A percentile compares a stretch with the other conserved stretches of the same genome.
Conservation (phyloP, 345 rosid species). For the Litchi chinensis region DNA sequence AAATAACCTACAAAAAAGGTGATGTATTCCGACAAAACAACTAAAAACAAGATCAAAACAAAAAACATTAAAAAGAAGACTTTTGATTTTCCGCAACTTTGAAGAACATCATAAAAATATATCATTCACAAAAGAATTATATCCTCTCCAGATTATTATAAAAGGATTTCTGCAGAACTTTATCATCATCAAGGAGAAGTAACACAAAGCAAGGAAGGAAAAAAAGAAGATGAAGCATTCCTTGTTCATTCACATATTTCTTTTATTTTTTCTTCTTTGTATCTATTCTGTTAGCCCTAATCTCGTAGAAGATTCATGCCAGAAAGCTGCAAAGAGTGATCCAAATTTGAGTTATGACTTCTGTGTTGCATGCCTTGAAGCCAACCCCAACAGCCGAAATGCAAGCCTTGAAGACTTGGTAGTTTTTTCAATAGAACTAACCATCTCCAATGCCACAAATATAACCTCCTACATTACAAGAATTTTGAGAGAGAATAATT, state of each 20-base stretch:
- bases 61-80: background rate
- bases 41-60: background rate
- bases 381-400: conserved; percentile 27
- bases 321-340: conserved; percentile 32
- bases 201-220: background rate
- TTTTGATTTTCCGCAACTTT: background rate
- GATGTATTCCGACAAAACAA: background rate
- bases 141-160: background rate
- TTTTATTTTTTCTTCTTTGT: conserved; percentile 14
- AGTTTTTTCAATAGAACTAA: conserved; percentile 20
- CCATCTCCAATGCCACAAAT: conserved; percentile 29
- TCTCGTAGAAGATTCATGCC: conserved; percentile 33
- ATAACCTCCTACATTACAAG: conserved; percentile 19
- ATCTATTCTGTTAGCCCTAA: conserved; percentile 5
- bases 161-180: background rate
- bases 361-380: conserved; percentile 34
- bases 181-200: too few relatives aligned
- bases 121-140: background rate
- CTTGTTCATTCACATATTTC: background rate
- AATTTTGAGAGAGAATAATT: conserved; percentile 17
- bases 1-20: background rate
- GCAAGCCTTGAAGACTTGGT: conserved; percentile 29
- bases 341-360: conserved; percentile 29
- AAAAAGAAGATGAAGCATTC: background rate
- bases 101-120: background rate